Evolutionary conservation across 805 yeast genomes (phyloP).

Genomic region (Nakazawaea laoshanensis): DNA sequence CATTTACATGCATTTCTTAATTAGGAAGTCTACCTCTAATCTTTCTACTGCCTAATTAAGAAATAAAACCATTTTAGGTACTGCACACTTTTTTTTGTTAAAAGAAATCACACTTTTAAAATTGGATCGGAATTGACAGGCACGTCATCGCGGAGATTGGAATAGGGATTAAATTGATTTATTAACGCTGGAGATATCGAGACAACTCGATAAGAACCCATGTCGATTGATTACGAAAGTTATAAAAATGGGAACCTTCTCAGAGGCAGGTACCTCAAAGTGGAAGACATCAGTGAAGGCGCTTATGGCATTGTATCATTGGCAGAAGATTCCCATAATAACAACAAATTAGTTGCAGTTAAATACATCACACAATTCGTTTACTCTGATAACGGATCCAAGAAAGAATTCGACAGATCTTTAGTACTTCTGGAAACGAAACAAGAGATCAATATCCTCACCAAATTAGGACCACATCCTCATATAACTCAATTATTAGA

Average conservation of each 20-base stretch:
- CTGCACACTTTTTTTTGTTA: too few relatives aligned
- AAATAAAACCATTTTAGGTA: too few relatives aligned
- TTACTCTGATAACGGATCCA: constrained; percentile 22
- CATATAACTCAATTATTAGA: constrained; percentile 39
- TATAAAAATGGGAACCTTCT: constrained; percentile 35
- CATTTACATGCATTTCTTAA: too few relatives aligned
- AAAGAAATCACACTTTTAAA: too few relatives aligned
- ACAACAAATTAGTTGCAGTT: constrained; percentile 61
- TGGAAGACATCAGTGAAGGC: constrained; percentile 80
- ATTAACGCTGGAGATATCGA: too few relatives aligned
- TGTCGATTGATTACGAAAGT: constrained; percentile 20
- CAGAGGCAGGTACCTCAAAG: constrained; percentile 54
- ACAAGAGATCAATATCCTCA: constrained; percentile 60
- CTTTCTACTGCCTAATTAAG: too few relatives aligned
- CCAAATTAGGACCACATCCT: constrained; percentile 47
- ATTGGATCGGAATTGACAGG: too few relatives aligned
- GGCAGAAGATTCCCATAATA: constrained; percentile 57
- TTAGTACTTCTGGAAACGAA: constrained; percentile 47
- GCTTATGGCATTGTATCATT: constrained; percentile 88
- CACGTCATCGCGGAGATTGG: too few relatives aligned
- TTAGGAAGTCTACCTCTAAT: too few relatives aligned
- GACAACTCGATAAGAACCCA: too few relatives aligned
- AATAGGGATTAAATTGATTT: too few relatives aligned
- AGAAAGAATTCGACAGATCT: constrained; percentile 18
- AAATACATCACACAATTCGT: constrained; percentile 69